Evolutionary conservation across 495 filamentous ascomycete species (phyloP).

Genomic region (Aspergillus leporis): DNA sequence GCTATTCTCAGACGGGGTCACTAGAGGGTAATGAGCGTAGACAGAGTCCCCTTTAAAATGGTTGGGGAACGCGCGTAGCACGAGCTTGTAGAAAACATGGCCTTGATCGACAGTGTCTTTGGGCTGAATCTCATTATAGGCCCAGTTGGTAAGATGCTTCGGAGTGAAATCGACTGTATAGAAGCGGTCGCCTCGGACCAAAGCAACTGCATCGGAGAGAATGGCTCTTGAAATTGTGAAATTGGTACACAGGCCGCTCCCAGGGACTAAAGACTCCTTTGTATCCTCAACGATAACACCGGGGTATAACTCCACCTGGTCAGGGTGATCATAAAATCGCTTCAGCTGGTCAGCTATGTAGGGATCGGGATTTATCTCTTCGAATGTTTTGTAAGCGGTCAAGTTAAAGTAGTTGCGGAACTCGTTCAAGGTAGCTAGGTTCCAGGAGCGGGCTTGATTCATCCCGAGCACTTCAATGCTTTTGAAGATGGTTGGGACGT

Average conservation of each 20-base stretch:
- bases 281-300: constrained; percentile 80
- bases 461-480: constrained; percentile 85
- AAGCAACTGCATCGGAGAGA: constrained; percentile 78
- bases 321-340: constrained; percentile 75
- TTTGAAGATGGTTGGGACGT: constrained; percentile 71
- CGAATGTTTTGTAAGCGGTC: constrained; percentile 72
- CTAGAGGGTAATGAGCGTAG: constrained; percentile 62
- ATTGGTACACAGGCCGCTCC: constrained; percentile 77
- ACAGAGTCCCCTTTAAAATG: constrained; percentile 57
- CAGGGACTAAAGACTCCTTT: constrained; percentile 71
- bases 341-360: constrained; percentile 70
- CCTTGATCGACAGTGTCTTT: constrained; percentile 54
- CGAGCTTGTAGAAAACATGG: constrained; percentile 61
- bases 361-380: constrained; percentile 80
- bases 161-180: constrained; percentile 78
- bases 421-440: constrained; percentile 81
- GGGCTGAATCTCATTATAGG: constrained; percentile 53
- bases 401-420: constrained; percentile 81
- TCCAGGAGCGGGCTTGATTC: constrained; percentile 80
- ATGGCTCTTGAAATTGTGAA: constrained; percentile 84
- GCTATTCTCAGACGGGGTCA: constrained; percentile 54
- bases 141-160: constrained; percentile 81
- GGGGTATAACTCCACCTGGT: constrained; percentile 80
- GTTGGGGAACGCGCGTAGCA: constrained; percentile 60
- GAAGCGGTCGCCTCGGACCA: constrained; percentile 87